Conservation (phyloP, 2,329 filamentous ascomycete genomes). For the Trichocomaceae sp. region DNA sequence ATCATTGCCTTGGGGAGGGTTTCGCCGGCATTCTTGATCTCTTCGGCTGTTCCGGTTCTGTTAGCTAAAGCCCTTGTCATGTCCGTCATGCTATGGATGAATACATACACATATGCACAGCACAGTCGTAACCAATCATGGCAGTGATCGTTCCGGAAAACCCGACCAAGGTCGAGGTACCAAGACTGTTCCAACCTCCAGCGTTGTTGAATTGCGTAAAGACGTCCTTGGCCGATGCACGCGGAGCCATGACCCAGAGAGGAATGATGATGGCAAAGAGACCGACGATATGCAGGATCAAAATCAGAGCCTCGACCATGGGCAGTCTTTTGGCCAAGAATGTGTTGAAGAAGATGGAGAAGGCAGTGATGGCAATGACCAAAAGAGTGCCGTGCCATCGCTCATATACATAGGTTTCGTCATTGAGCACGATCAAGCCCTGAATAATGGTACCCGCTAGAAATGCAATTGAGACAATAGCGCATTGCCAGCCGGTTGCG, state of each 20-base stretch:
- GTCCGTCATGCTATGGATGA: background rate
- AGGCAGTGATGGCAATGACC: constrained; percentile 34
- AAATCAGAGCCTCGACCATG: constrained; percentile 31
- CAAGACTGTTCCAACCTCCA: constrained; percentile 34
- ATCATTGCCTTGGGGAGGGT: constrained; percentile 49
- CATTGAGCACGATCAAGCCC: constrained; percentile 41
- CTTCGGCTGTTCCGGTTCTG: constrained; percentile 19
- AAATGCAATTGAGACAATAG: constrained; percentile 40
- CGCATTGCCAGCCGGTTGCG: constrained; percentile 41
- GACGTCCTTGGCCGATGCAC: constrained; percentile 31
- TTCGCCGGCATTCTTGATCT: constrained; percentile 42
- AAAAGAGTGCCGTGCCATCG: constrained; percentile 43
- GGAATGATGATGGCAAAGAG: constrained; percentile 40
- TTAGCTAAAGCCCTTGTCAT: too few species aligned
- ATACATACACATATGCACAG: constrained; percentile 41
- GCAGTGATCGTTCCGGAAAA: constrained; percentile 35
- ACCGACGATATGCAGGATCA: constrained; percentile 40
- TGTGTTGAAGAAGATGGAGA: constrained; percentile 40
- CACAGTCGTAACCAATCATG: constrained; percentile 31
- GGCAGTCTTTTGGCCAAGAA: constrained; percentile 35
- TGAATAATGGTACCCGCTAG: constrained; percentile 42
- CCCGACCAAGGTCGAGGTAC: constrained; percentile 36
- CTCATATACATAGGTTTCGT: constrained; percentile 33
- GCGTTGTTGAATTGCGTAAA: constrained; percentile 37
- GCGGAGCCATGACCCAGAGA: constrained; percentile 36